A percentile compares a stretch with the other conserved stretches of the same genome.
phyloP scores from a whole-genome alignment of 2,329 filamentous ascomycete genomes.

The Aspergillus brasiliensis region DNA sequence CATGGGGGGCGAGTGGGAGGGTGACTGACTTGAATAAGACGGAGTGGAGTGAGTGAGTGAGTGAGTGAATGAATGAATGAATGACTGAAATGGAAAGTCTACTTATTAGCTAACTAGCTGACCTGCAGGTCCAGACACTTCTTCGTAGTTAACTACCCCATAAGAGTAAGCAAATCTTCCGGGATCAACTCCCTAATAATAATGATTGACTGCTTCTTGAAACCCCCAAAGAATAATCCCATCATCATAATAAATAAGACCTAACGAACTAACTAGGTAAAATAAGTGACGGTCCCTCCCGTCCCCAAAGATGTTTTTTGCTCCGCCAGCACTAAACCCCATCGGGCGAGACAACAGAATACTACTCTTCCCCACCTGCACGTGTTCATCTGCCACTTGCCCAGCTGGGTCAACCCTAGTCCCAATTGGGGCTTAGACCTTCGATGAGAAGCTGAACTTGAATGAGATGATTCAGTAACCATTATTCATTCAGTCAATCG shows the following conservation, averaged over 20 bases:
- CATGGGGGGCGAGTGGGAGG: no score
- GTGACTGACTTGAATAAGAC: no score
- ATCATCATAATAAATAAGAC: no score
- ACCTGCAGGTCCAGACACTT: neutral
- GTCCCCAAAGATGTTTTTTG: neutral
- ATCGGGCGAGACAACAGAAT: neutral
- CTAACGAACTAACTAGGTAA: neutral
- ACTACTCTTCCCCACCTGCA: conserved; percentile 16
- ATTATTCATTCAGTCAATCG: no score
- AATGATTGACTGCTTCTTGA: no score
- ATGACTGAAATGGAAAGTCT: no score
- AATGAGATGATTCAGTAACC: neutral
- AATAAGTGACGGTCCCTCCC: neutral
- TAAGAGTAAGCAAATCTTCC: neutral
- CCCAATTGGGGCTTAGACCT: neutral
- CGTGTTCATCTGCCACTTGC: conserved; percentile 12
- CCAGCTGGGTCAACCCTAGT: neutral
- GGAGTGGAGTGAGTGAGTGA: no score
- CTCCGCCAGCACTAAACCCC: neutral
- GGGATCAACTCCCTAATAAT: neutral
- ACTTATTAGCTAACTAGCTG: no score
- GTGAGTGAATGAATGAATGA: no score
- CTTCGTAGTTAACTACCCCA: no score
- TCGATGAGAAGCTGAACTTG: neutral
- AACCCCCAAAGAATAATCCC: no score